Percentiles rank a stretch among this genome's conserved stretches.
Evolutionary conservation across 1,139 yeast species (phyloP).

Genomic region (Suhomyces bolitotheri): DNA sequence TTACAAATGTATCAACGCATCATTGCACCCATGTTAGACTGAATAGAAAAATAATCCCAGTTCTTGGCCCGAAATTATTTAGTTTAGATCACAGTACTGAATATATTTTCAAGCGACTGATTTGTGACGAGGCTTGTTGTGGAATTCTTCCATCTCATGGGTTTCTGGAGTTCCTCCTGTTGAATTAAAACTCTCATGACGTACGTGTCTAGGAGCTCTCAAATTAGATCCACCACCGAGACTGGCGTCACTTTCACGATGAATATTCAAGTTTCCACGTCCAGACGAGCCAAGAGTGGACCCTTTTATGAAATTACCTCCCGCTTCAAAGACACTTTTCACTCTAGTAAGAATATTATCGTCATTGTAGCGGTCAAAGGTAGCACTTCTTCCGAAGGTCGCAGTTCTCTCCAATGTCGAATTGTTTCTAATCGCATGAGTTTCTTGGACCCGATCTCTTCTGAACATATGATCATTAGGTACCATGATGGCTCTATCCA

Average conservation of each 20-base stretch:
- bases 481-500: slow-evolving; percentile 91
- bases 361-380: slow-evolving; percentile 12
- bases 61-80: too few relatives aligned
- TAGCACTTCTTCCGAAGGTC: slow-evolving; percentile 14
- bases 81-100: too few relatives aligned
- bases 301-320: slow-evolving; percentile 6
- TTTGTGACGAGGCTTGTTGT: not conserved
- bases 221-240: not conserved
- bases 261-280: slow-evolving; percentile 1
- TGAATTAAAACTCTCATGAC: not conserved
- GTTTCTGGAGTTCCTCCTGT: not conserved
- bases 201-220: not conserved
- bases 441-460: slow-evolving; percentile 68
- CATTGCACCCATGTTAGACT: too few relatives aligned
- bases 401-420: slow-evolving; percentile 29
- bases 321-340: slow-evolving; percentile 5
- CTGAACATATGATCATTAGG: slow-evolving; percentile 69
- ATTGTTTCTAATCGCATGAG: slow-evolving; percentile 47
- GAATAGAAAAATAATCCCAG: too few relatives aligned
- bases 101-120: too few relatives aligned
- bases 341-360: slow-evolving; percentile 10
- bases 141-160: slow-evolving; percentile 3
- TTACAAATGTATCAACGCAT: too few relatives aligned
- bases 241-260: slow-evolving; percentile 7
- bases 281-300: slow-evolving; percentile 2